A percentile compares a stretch with the other conserved stretches of the same genome.
Conservation (phyloP, 1,284 basidiomycete species). For the Spongiforma sp. region DNA sequence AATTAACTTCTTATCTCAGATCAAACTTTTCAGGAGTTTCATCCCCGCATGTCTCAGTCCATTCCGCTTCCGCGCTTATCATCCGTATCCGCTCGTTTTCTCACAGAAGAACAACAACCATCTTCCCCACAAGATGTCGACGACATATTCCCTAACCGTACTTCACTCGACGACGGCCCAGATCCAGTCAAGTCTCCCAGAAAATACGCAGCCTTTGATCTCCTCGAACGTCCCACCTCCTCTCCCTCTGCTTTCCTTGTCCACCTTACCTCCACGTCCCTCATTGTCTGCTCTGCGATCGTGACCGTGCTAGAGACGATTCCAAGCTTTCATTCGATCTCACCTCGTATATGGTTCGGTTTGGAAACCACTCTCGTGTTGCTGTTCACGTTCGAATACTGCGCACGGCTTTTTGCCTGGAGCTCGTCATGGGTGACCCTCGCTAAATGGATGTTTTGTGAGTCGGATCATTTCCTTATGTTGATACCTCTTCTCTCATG, state of each 20-base stretch:
- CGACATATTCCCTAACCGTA: conserved; percentile 42
- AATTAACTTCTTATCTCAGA: too few species aligned
- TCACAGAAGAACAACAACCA: conserved; percentile 40
- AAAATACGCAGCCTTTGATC: conserved; percentile 61
- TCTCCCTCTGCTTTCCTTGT: conserved; percentile 69
- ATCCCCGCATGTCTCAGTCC: conserved; percentile 31
- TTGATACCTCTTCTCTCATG: conserved; percentile 12
- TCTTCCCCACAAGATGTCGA: conserved; percentile 39
- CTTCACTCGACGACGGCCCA: conserved; percentile 42
- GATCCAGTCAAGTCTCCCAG: conserved; percentile 54
- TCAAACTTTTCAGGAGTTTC: too few species aligned
- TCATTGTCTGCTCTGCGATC: conserved; percentile 74
- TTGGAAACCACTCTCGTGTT: conserved; percentile 79
- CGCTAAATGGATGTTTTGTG: conserved; percentile 71
- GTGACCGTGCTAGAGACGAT: conserved; percentile 88
- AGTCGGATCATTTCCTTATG: conserved; percentile 35
- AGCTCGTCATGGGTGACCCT: conserved; percentile 65
- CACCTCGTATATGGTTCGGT: conserved; percentile 81
- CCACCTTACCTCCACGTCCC: conserved; percentile 63
- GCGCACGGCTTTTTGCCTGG: conserved; percentile 67
- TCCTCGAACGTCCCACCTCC: conserved; percentile 73
- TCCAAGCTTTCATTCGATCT: conserved; percentile 76
- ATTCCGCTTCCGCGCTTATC: conserved; percentile 35
- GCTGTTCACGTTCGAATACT: conserved; percentile 84
- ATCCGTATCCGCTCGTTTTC: conserved; percentile 37